Percentiles rank a stretch among this genome's conserved stretches.
These are phyloP conservation scores for Hymenoscyphus occultus DNA, from an alignment of 2,329 filamentous ascomycete genomes.

Conservation along the genomic window DNA sequence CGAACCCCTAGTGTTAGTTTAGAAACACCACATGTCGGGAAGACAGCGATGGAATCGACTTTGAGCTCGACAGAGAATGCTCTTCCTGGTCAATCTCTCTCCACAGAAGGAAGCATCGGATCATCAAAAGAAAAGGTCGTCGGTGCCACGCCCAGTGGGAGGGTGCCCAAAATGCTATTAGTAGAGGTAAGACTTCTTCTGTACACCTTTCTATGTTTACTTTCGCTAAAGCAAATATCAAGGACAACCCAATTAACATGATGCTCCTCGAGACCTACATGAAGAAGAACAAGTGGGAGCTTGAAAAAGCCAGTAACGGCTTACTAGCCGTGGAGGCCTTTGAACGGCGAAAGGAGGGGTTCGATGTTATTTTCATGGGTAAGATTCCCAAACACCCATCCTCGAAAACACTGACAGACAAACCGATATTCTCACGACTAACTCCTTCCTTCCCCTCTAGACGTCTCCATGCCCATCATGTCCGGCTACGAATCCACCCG, in stretches of 20 bases:
- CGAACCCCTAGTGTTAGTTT: neutral
- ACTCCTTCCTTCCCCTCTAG: constrained; percentile 30
- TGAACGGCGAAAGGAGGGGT: constrained; percentile 34
- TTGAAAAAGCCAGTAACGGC: constrained; percentile 43
- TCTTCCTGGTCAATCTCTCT: neutral
- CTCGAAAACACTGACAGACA: no score
- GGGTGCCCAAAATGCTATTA: constrained; percentile 22
- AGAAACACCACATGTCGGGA: neutral
- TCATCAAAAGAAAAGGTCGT: neutral
- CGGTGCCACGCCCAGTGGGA: neutral
- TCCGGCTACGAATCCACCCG: constrained; percentile 47
- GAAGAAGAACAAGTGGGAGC: constrained; percentile 32
- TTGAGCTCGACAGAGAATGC: neutral
- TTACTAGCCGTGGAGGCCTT: constrained; percentile 45
- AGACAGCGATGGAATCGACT: neutral
- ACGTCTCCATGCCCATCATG: constrained; percentile 55
- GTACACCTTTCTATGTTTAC: neutral
- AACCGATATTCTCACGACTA: no score
- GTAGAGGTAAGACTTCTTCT: constrained; percentile 23
- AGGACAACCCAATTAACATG: constrained; percentile 28
- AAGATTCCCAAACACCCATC: constrained; percentile 10
- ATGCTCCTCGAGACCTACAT: constrained; percentile 35
- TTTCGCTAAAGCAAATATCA: neutral
- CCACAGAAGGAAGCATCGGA: neutral
- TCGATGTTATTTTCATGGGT: constrained; percentile 49